These are phyloP conservation scores for Ceratocystis huliohia DNA, from an alignment of 2,329 filamentous ascomycete species.

Conservation along the genomic window DNA sequence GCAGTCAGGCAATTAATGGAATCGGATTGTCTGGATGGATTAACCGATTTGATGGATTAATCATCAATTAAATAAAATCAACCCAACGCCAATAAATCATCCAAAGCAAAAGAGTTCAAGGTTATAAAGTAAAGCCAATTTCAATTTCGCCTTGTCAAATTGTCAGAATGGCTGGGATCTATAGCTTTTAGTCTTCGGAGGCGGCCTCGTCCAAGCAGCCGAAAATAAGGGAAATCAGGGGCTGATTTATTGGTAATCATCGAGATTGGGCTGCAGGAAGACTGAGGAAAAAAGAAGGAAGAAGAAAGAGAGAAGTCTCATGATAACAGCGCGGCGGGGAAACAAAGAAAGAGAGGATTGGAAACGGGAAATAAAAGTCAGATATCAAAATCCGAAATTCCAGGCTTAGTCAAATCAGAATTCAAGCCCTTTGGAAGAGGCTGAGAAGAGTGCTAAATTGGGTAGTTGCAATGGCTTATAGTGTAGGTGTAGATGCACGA, in stretches of 20 bases:
- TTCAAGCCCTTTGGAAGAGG: background rate
- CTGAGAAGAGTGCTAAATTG: background rate
- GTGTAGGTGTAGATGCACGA: background rate
- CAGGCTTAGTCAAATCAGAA: background rate
- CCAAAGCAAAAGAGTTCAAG: no score
- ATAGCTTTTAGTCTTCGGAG: background rate
- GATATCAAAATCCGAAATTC: background rate
- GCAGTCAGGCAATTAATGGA: background rate
- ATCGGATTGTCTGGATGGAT: background rate
- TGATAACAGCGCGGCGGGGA: background rate
- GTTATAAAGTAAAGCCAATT: background rate
- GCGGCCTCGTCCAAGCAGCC: conserved; percentile 15
- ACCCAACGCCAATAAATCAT: no score
- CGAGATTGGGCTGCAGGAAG: conserved; percentile 1
- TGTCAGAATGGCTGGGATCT: background rate
- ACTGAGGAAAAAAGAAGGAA: conserved; percentile 3
- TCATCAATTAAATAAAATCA: no score
- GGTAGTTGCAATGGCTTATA: background rate
- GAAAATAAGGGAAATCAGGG: conserved; percentile 12
- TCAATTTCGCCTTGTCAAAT: background rate
- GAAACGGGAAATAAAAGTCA: background rate
- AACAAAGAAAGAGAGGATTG: background rate
- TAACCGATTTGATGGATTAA: no score
- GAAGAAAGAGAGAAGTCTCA: background rate
- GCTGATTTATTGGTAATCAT: conserved; percentile 13